phyloP scores from a whole-genome alignment of 1,284 basidiomycete species.

The Golubevia pallescens region DNA sequence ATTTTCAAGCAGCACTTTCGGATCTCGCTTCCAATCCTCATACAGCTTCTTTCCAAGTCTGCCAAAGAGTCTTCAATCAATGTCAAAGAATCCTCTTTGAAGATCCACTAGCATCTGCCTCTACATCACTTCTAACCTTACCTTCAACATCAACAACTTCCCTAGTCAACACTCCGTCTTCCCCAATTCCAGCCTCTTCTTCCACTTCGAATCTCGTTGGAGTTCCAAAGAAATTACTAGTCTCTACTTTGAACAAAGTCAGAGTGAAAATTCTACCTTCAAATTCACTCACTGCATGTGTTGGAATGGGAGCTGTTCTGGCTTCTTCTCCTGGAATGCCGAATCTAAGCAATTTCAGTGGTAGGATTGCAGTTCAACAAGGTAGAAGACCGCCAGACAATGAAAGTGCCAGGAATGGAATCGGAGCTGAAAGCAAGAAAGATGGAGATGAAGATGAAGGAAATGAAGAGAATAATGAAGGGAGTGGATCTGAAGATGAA shows the following conservation, averaged over 20 bases:
- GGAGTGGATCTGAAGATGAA: conserved; percentile 65
- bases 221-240: conserved; percentile 11
- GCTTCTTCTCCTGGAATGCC: conserved; percentile 48
- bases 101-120: conserved; percentile 16
- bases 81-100: conserved; percentile 62
- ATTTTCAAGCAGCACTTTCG: conserved; percentile 56
- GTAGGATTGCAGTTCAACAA: conserved; percentile 49
- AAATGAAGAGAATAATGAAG: conserved; percentile 16
- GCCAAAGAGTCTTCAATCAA: conserved; percentile 60
- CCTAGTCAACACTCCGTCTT: too few species aligned
- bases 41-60: conserved; percentile 49
- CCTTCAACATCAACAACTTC: too few species aligned
- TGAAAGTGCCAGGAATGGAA: conserved; percentile 12
- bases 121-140: too few species aligned
- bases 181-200: conserved; percentile 1
- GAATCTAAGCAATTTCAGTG: conserved; percentile 25
- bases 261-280: conserved; percentile 34
- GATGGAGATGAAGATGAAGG: conserved; percentile 62
- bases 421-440: conserved; percentile 60
- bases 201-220: conserved; percentile 9
- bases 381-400: conserved; percentile 29
- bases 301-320: conserved; percentile 48
- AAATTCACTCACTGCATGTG: conserved; percentile 37
- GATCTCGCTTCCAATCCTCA: conserved; percentile 47
- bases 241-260: conserved; percentile 12